These are phyloP conservation scores for Fusarium siculi DNA, from an alignment of 2,329 filamentous ascomycete species.

Conservation along the genomic window DNA sequence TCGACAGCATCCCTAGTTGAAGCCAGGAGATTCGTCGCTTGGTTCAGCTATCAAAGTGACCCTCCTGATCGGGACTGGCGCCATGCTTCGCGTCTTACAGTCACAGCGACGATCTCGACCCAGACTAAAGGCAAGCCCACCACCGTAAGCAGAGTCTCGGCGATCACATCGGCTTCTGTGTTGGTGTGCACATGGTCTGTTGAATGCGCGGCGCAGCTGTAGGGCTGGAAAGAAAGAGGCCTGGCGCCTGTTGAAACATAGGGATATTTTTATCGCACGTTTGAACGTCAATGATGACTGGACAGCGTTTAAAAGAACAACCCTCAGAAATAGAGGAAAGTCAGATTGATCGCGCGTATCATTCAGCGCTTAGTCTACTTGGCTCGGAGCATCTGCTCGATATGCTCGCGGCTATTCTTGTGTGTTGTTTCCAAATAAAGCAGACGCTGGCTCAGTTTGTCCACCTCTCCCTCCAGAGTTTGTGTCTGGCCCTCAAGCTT, in stretches of 20 bases:
- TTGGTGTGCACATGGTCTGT: background rate
- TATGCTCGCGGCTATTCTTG: constrained; percentile 91
- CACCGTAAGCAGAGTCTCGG: constrained; percentile 1
- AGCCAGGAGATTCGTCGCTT: background rate
- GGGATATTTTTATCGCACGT: background rate
- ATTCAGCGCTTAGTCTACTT: constrained; percentile 44
- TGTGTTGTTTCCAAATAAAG: constrained; percentile 94
- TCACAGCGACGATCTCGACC: background rate
- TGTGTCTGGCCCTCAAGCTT: constrained; percentile 81
- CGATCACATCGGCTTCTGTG: background rate
- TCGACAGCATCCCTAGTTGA: background rate
- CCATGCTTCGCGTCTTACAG: background rate
- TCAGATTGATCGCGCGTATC: background rate
- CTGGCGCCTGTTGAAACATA: constrained; percentile 30
- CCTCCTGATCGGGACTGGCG: constrained; percentile 17
- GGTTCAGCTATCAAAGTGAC: constrained; percentile 5
- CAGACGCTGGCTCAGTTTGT: constrained; percentile 86
- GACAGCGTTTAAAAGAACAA: background rate
- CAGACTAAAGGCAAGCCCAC: background rate
- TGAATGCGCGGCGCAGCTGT: constrained; percentile 10
- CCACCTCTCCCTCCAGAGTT: constrained; percentile 80
- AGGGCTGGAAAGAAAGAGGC: constrained; percentile 12
- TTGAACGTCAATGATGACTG: background rate
- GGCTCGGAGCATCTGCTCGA: constrained; percentile 83
- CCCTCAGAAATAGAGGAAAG: background rate